Percentiles rank a stretch among this genome's conserved stretches.
Conservation (phyloP, 1,284 basidiomycete genomes). For the Rugosomyces carneus region DNA sequence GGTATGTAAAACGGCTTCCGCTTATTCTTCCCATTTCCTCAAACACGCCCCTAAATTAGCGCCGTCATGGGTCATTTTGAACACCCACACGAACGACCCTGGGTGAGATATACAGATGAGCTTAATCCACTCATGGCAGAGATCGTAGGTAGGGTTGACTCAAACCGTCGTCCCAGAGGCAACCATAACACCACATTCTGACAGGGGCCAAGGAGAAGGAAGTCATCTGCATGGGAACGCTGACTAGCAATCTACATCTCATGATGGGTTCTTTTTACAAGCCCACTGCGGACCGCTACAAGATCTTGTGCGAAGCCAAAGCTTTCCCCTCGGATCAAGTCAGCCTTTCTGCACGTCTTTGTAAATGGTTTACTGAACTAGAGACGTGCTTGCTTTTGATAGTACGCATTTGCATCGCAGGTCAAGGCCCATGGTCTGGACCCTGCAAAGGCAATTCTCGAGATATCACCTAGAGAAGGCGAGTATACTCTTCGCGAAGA, state of each 20-base stretch:
- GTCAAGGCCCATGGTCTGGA: conserved; percentile 76
- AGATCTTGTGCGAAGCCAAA: conserved; percentile 92
- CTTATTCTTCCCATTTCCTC: neutral
- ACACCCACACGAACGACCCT: conserved; percentile 79
- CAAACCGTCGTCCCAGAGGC: conserved; percentile 4
- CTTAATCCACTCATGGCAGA: conserved; percentile 76
- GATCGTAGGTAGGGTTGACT: conserved; percentile 61
- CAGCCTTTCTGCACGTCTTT: conserved; percentile 21
- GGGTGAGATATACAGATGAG: conserved; percentile 76
- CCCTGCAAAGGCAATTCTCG: conserved; percentile 69
- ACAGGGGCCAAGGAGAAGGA: conserved; percentile 82
- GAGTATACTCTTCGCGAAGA: conserved; percentile 86
- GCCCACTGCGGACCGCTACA: conserved; percentile 78
- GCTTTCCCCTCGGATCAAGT: conserved; percentile 97
- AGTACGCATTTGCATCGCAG: conserved; percentile 96
- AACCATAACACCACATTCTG: conserved; percentile 14
- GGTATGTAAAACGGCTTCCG: conserved; percentile 39
- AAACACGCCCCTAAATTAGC: conserved; percentile 34
- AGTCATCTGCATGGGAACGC: conserved; percentile 90
- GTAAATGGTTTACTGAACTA: neutral
- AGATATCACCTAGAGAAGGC: conserved; percentile 73
- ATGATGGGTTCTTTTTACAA: conserved; percentile 94
- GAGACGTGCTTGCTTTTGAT: neutral
- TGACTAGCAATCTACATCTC: conserved; percentile 93
- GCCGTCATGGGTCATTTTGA: conserved; percentile 90